Percentiles rank a stretch among this genome's conserved stretches.
Evolutionary conservation across 768 basidiomycete genomes (phyloP).

Genomic region (Termitomyces sp.): DNA sequence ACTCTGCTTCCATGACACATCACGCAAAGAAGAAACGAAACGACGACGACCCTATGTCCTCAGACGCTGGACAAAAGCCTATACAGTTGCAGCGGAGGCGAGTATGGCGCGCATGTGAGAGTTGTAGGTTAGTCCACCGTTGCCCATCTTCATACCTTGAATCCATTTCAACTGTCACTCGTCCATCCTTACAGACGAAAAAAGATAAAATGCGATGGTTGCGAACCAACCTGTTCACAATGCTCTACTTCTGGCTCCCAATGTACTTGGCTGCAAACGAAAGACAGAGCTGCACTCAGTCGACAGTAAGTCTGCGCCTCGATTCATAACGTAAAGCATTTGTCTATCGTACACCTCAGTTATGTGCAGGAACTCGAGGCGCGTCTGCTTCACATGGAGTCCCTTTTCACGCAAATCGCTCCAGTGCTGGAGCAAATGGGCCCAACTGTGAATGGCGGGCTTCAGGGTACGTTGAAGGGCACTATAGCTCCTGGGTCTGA

Average conservation of each 20-base stretch:
- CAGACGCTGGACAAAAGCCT: constrained; percentile 61
- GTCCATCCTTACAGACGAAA: constrained; percentile 52
- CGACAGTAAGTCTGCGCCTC: constrained; percentile 60
- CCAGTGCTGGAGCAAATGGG: constrained; percentile 73
- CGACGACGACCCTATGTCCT: constrained; percentile 51
- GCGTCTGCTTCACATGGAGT: constrained; percentile 82
- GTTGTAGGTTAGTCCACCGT: constrained; percentile 60
- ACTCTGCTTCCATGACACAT: constrained; percentile 40
- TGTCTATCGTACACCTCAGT: constrained; percentile 30
- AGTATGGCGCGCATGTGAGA: constrained; percentile 89
- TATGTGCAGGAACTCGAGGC: constrained; percentile 92
- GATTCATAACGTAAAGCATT: neutral
- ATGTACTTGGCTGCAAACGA: constrained; percentile 89
- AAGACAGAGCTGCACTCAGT: constrained; percentile 85
- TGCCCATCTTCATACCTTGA: constrained; percentile 12
- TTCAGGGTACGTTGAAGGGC: constrained; percentile 26
- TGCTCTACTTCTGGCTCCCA: constrained; percentile 68
- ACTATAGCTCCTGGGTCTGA: constrained; percentile 27
- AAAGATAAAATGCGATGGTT: constrained; percentile 92
- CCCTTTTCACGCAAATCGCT: constrained; percentile 75
- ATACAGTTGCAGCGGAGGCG: constrained; percentile 72
- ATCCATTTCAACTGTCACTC: constrained; percentile 8
- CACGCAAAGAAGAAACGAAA: constrained; percentile 74
- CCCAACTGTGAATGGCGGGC: constrained; percentile 38
- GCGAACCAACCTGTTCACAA: constrained; percentile 81